Percentiles rank a stretch among this genome's conserved stretches.
These are phyloP conservation scores for Thalassiosira delicatula DNA, from an alignment of 352 stramenopile species.

Conservation along the genomic window DNA sequence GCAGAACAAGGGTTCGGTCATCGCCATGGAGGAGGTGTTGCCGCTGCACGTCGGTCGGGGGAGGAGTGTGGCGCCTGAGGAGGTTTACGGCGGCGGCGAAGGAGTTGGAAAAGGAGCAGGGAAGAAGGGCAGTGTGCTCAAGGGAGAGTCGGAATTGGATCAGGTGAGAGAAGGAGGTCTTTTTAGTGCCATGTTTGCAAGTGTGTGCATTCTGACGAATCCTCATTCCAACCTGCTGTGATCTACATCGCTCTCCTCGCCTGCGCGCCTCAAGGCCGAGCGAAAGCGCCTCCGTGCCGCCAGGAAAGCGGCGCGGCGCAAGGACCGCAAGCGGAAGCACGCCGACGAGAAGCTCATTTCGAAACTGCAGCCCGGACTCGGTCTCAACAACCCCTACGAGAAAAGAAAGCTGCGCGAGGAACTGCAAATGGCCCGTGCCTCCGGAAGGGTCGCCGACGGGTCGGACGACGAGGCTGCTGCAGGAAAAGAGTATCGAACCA, in stretches of 20 bases:
- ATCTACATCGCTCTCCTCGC: not conserved
- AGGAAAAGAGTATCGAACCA: constrained; percentile 72
- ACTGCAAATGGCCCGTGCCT: constrained; percentile 72
- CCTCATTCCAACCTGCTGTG: no score
- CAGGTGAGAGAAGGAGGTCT: constrained; percentile 28
- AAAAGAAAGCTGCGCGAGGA: constrained; percentile 88
- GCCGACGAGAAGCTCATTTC: constrained; percentile 92
- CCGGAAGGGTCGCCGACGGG: constrained; percentile 70
- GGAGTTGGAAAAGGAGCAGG: constrained; percentile 65
- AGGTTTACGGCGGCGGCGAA: constrained; percentile 74
- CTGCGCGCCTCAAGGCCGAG: constrained; percentile 47
- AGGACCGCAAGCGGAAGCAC: constrained; percentile 88
- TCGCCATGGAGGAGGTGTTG: constrained; percentile 85
- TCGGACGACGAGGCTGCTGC: constrained; percentile 62
- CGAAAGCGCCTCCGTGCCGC: constrained; percentile 73
- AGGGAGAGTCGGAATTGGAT: constrained; percentile 77
- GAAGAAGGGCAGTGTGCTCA: constrained; percentile 68
- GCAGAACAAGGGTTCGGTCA: constrained; percentile 69
- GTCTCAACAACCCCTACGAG: constrained; percentile 93
- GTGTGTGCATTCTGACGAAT: not conserved
- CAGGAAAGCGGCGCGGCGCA: constrained; percentile 91
- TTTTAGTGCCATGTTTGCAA: not conserved
- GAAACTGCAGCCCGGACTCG: constrained; percentile 92
- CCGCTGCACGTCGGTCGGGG: constrained; percentile 81
- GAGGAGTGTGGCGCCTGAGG: constrained; percentile 76